Base-by-base conservation (phyloP, 1,139 yeast species). In the Suzukiozyma palmioleophila region DNA sequence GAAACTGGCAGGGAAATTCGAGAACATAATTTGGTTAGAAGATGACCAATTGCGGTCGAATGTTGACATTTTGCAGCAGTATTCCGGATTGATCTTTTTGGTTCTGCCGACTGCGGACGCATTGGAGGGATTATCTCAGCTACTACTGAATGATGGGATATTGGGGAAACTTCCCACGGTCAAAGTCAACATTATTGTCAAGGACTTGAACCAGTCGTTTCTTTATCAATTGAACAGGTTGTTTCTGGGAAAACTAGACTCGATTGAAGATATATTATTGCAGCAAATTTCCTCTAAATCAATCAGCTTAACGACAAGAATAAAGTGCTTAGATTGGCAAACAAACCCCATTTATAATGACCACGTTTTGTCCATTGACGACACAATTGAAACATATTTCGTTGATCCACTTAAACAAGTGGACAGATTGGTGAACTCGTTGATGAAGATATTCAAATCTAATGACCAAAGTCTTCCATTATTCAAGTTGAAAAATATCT, bases 11-110 rank as follows among this genome's bases (percentile, higher is more conserved):
- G 85, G 79, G 8, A 66, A 81, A 37, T 79, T 86, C 38, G 75
- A 69, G 25, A 73, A 73, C 44, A 76, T 83, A 15, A 65, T 78
- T 16, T 83, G 89, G 85, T 66, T 85, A 14, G 65, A 62, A 33
- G 64, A 62, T 12, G 52, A 49, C 2, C 51, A 52, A 12, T 40
- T 44, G 26, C 40, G 35, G 11, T 44, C 43, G 8, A 47, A 42
- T 2, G 31, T 58, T 18, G 43, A 46, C 5, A 35, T 50, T 6
- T 55, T 57, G 40, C 48, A 43, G 5, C 52, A 49, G 33, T 56
- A 54, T 38, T 49, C 61, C 18, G 67, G 70, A 27, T 53, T 75
- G 15, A 67, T 78, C 12, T 57, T 76, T 5, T 41, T 76, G 3
- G 40, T 62, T 7, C 49, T 49, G 2, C 50, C 47, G 8, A 52